Conservation (phyloP, 495 filamentous ascomycete genomes). For the Hypoxylon fuscum region DNA sequence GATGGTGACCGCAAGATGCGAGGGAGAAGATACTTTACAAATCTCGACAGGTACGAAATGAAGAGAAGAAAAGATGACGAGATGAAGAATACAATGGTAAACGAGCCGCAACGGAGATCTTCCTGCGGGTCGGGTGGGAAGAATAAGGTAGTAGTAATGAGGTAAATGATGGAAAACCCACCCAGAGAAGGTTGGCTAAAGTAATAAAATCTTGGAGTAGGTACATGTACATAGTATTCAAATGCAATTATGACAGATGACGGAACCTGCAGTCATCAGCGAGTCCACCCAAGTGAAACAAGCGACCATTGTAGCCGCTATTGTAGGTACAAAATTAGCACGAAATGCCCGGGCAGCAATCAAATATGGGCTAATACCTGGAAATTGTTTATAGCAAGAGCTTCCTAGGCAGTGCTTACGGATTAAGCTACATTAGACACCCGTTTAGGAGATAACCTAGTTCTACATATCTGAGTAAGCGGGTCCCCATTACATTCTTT, state of each 20-base stretch:
- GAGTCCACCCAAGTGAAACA: constrained; percentile 37
- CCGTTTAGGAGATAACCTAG: too few species aligned
- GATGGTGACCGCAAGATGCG: constrained; percentile 21
- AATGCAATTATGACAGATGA: constrained; percentile 35
- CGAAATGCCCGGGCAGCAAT: too few species aligned
- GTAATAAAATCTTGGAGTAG: constrained; percentile 16
- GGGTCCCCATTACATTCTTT: too few species aligned
- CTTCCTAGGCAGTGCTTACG: too few species aligned
- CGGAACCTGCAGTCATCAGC: too few species aligned
- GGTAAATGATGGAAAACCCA: constrained; percentile 13
- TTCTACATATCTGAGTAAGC: too few species aligned
- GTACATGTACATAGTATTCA: background rate
- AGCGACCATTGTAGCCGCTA: too few species aligned
- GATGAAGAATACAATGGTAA: constrained; percentile 34
- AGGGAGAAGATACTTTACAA: constrained; percentile 8
- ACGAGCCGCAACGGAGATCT: constrained; percentile 26
- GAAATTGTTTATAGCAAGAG: too few species aligned
- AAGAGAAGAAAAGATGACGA: constrained; percentile 13
- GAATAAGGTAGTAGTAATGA: background rate
- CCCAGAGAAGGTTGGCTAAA: constrained; percentile 14
- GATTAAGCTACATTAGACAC: too few species aligned
- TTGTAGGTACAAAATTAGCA: too few species aligned
- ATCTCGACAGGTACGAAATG: constrained; percentile 4
- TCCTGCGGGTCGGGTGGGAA: constrained; percentile 11
- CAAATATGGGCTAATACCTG: too few species aligned